Evolutionary conservation across 441 rosid species (phyloP).

Genomic region (Adansonia rubrostipa): DNA sequence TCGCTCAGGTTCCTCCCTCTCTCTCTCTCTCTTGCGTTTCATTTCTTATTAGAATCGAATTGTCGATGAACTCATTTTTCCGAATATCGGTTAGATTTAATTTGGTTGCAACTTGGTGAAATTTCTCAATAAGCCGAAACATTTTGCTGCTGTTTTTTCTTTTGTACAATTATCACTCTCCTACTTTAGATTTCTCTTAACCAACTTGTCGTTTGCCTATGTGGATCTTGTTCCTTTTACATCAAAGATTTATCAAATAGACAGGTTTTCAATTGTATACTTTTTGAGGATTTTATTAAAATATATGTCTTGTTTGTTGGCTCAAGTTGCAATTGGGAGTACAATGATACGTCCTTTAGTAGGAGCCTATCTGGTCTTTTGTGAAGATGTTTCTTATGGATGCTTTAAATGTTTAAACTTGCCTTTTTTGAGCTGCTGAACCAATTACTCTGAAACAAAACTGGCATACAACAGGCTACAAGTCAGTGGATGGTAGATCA

Average conservation of each 20-base stretch:
- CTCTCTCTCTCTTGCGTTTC: not conserved
- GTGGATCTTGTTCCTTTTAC: not conserved
- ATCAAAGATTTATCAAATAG: not conserved
- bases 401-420: conserved; percentile 9
- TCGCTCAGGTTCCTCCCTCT: conserved; percentile 69
- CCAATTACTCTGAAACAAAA: not conserved
- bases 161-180: not conserved
- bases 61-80: not conserved
- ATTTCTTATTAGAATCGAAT: conserved; percentile 12
- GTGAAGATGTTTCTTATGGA: not conserved
- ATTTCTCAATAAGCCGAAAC: not conserved
- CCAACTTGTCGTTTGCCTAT: not conserved
- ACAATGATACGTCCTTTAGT: not conserved
- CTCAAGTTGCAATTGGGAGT: not conserved
- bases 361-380: not conserved
- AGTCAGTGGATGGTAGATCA: not conserved
- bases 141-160: not conserved
- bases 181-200: not conserved
- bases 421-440: conserved; percentile 7
- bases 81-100: not conserved
- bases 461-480: not conserved
- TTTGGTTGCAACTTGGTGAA: not conserved
- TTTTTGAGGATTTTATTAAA: not conserved
- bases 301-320: not conserved
- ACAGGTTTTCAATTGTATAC: not conserved